Evolutionary conservation across 352 stramenopile genomes (phyloP).

Genomic region (Globisporangium spiculum): DNA sequence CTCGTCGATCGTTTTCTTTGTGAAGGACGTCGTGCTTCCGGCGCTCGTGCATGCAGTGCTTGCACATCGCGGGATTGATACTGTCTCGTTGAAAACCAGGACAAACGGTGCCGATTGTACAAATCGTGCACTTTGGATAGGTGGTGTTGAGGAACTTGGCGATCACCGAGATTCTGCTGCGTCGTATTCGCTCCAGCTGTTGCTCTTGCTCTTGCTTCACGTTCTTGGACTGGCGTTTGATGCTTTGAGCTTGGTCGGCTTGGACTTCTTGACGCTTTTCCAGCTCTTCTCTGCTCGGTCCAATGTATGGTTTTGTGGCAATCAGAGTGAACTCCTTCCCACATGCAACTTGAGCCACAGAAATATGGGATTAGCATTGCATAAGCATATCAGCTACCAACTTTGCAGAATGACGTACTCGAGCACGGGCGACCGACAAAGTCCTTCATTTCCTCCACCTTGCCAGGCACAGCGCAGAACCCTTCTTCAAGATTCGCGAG

Average conservation of each 20-base stretch:
- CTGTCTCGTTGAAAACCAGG: slow-evolving; percentile 68
- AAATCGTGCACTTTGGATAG: slow-evolving; percentile 68
- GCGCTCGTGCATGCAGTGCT: slow-evolving; percentile 72
- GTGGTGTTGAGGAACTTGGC: slow-evolving; percentile 47
- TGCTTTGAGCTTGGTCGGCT: slow-evolving; percentile 36
- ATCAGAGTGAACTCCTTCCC: slow-evolving; percentile 91
- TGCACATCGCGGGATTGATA: slow-evolving; percentile 70
- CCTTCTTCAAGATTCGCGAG: slow-evolving; percentile 65
- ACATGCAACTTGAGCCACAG: slow-evolving; percentile 63
- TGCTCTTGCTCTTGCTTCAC: slow-evolving; percentile 38
- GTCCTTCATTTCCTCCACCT: slow-evolving; percentile 64
- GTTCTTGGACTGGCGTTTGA: slow-evolving; percentile 46
- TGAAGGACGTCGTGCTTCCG: slow-evolving; percentile 61
- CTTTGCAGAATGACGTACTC: slow-evolving; percentile 28
- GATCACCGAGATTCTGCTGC: slow-evolving; percentile 39
- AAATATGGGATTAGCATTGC: neutral
- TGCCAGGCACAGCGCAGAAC: slow-evolving; percentile 79
- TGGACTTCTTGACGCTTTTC: slow-evolving; percentile 42
- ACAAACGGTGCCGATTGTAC: slow-evolving; percentile 59
- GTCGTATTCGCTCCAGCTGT: slow-evolving; percentile 45
- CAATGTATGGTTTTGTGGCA: slow-evolving; percentile 92
- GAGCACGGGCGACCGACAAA: slow-evolving; percentile 74
- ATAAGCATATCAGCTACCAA: neutral
- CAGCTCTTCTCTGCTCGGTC: slow-evolving; percentile 68
- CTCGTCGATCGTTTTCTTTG: slow-evolving; percentile 28